Evolutionary conservation across 164 flowering plant genomes (phyloP), one percentile per base, ranked within the genome.

Genomic region (Piper betle): DNA sequence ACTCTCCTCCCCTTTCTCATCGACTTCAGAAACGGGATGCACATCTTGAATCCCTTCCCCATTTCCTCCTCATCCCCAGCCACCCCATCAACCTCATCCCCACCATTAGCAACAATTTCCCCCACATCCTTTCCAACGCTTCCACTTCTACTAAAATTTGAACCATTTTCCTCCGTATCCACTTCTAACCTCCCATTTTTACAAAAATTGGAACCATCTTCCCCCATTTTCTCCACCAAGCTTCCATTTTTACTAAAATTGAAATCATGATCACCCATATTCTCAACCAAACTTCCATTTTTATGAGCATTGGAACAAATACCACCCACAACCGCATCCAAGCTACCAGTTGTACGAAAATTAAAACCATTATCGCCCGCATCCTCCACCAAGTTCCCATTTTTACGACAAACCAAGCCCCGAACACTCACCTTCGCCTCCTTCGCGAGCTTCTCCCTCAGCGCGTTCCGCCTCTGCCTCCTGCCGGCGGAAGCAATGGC

Each of bases 61-160:
- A 71, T 70, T 62, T 87, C 96, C 66, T 84, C 86, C 65, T 86
- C 39, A 62, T 88, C 83, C 12, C 60, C 66, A 69, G 85, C 96
- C 59, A 66, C 54, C 59, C 80, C 63, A 17, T 84, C 79, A 59
- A 72, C 83, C 20, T 91, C 89, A 52, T 72, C 77, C 57, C 69
- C 62, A 79, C 82, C 86, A 55, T 75, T 73, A 75, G 63, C 73
- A 60, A 85, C 80, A 86, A 68, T 88, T 74, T 7, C 81, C 81
- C 63, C 78, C 75, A 17, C 85, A 80, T 53, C 96, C 98, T 66
- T 73, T 48, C 11, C 96, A 94, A 96, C 92, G 88, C 88, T 60
- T 84, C 71, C 65, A 76, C 80, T 66, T 59, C 73, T 79, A 67
- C 69, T 71, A 79, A 66, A 41, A 61, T 81, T 60, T 84, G 78